Evolutionary conservation across 805 yeast species (phyloP), one percentile per base, ranked within the genome.

Genomic region (Spathaspora hagerdaliae): DNA sequence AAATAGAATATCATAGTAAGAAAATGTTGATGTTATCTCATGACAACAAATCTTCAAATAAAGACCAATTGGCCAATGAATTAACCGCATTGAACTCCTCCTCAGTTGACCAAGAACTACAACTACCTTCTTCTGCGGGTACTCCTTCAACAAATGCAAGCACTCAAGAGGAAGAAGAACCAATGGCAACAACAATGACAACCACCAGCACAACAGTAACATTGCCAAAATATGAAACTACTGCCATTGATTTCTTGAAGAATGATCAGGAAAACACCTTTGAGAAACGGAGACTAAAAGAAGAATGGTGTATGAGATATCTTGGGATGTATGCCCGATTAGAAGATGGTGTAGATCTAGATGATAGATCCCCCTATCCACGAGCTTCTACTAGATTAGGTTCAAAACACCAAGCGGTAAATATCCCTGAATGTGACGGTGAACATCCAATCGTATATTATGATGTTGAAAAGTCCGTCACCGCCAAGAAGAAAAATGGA

Each of bases 281-380:
- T 14, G 65, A 70, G 34, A 66, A 79, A 46, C 61, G 87, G 49
- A 58, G 88, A 46, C 64, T 74, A 31, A 49, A 64, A n/a, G 88
- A 83, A 60, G 89, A 83, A 56, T 89, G 96, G 96, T 83, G 83
- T 2, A 85, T 82, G 67, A 64, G 95, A 51, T 89, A 85, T 56
- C 70, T 87, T 26, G 96, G 96, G 1, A 74, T 83, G 67, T 86
- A 87, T 60, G 79, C 88, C 1, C 71, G 78, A 38, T 61, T 86
- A 26, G 92, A 86, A 57, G 95, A 87, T 59, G 87, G 87, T 1
- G 72, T 87, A 38, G 94, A 88, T 59, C 56, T 79, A 6, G 87
- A 84, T 47, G 95, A 86, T 57, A 66, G 91, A 36, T 65, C 71
- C 5, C 88, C 90, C 1, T 84, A 85, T 52, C 94, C 96, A 0